A percentile compares a stretch with the other conserved stretches of the same genome.
Conservation (phyloP, 768 basidiomycete species). For the Lactarius vividus region DNA sequence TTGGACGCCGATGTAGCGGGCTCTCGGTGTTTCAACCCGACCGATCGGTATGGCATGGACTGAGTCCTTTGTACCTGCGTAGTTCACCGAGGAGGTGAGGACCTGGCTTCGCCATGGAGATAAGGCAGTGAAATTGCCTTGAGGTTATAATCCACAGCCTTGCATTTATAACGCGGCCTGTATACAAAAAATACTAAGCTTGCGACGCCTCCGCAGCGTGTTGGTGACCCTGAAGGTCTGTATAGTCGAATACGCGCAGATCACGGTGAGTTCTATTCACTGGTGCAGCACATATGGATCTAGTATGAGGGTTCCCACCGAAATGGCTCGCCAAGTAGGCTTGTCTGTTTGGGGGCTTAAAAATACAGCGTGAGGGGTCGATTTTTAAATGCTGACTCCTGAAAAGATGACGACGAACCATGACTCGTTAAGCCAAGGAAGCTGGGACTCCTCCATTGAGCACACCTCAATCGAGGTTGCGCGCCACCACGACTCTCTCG, state of each 20-base stretch:
- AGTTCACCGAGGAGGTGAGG: not conserved
- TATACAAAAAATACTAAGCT: not conserved
- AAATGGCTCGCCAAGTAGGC: not conserved
- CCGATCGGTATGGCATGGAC: not conserved
- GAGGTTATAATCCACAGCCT: not conserved
- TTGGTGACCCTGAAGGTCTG: not conserved
- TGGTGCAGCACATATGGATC: not conserved
- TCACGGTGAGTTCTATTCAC: not conserved
- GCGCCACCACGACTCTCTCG: constrained; percentile 64
- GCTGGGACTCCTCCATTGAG: not conserved
- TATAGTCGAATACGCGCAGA: not conserved
- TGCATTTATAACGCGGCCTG: not conserved
- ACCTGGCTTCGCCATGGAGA: not conserved
- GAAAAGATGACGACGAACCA: not conserved
- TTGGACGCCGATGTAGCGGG: not conserved
- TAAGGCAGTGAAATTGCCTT: not conserved
- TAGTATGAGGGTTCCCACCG: not conserved
- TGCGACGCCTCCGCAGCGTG: not conserved
- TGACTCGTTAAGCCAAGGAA: not conserved
- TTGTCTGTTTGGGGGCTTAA: not conserved
- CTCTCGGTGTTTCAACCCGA: not conserved
- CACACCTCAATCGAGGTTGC: not conserved
- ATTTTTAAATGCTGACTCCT: not conserved
- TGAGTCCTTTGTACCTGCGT: not conserved
- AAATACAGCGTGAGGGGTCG: not conserved